Base-by-base conservation (phyloP, 495 filamentous ascomycete genomes). In the Aspergillus wentii region DNA sequence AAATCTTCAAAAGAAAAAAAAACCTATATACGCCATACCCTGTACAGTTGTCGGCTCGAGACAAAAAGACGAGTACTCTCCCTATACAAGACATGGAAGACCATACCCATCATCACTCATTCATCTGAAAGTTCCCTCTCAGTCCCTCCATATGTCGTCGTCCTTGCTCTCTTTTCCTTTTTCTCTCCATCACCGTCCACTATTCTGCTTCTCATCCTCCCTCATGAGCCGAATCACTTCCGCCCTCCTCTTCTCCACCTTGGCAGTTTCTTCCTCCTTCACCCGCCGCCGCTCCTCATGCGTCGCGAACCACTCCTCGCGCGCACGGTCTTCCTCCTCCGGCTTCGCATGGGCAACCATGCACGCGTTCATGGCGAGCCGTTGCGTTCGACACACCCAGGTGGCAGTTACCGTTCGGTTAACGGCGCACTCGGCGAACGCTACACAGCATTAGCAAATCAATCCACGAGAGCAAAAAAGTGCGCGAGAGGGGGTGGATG, bases 221-320 rank as follows among this genome's bases (percentile, higher is more conserved):
- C 68, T 71, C 73, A 78, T 74, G 69, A 78, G 73, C 46, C 36
- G 49, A 39, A 67, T 71, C 26, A 62, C 63, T 44, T 68, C 64
- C 53, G 59, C 61, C 41, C 67, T 56, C 39, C 70, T 46, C 61
- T 66, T 60, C 51, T 68, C 64, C 3, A 69, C 64, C 29, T 36
- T 43, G 18, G 55, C 63, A 37, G 76, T 69, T 33, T 83, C 82
- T 36, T 71, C 67, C 59, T 85, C 80, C 33, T 73, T 59, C 66
- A 78, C 73, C 26, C 64, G 62, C 35, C 74, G 69, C 50, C 88
- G 72, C 63, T 86, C 75, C 46, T 82, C 71, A 44, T 78, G 73
- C 30, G 68, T 72, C 30, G 78, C 74, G 55, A 97, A 96, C 94
- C 92, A 98, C 53, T 97, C 87, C 57, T 94, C 87, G 19, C 92